Conservation (phyloP, 495 filamentous ascomycete genomes). For the Xylaria sp. region DNA sequence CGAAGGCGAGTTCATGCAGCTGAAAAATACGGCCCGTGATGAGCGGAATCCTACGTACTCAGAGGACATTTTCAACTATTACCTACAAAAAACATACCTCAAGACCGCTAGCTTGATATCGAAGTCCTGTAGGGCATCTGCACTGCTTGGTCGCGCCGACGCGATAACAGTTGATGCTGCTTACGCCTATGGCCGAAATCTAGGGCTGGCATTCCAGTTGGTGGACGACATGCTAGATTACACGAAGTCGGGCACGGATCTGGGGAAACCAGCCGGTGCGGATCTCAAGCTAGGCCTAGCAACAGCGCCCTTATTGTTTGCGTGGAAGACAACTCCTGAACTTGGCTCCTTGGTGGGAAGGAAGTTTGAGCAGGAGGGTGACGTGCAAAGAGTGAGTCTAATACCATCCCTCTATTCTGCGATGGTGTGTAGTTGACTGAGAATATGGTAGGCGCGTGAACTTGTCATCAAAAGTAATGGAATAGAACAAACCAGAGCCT, state of each 20-base stretch:
- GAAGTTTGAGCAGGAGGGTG: slow-evolving; percentile 84
- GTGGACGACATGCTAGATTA: slow-evolving; percentile 99
- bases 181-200: slow-evolving; percentile 88
- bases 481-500: slow-evolving; percentile 83
- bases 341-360: slow-evolving; percentile 88
- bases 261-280: slow-evolving; percentile 94
- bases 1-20: slow-evolving; percentile 99
- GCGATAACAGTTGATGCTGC: slow-evolving; percentile 86
- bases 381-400: slow-evolving; percentile 75
- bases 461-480: slow-evolving; percentile 84
- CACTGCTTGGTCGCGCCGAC: slow-evolving; percentile 79
- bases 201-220: slow-evolving; percentile 96
- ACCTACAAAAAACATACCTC: slow-evolving; percentile 98
- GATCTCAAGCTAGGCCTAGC: slow-evolving; percentile 93
- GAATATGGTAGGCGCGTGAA: slow-evolving; percentile 71
- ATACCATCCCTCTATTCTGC: background rate
- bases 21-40: slow-evolving; percentile 92
- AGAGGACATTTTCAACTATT: slow-evolving; percentile 87
- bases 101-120: slow-evolving; percentile 96
- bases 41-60: slow-evolving; percentile 82
- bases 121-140: slow-evolving; percentile 91
- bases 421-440: slow-evolving; percentile 18
- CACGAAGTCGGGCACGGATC: slow-evolving; percentile 78
- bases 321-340: slow-evolving; percentile 89
- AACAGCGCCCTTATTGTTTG: slow-evolving; percentile 94